Percentiles rank a stretch among this genome's conserved stretches.
phyloP scores from a whole-genome alignment of 139 green algal genomes.

The Volvox reticuliferus region DNA sequence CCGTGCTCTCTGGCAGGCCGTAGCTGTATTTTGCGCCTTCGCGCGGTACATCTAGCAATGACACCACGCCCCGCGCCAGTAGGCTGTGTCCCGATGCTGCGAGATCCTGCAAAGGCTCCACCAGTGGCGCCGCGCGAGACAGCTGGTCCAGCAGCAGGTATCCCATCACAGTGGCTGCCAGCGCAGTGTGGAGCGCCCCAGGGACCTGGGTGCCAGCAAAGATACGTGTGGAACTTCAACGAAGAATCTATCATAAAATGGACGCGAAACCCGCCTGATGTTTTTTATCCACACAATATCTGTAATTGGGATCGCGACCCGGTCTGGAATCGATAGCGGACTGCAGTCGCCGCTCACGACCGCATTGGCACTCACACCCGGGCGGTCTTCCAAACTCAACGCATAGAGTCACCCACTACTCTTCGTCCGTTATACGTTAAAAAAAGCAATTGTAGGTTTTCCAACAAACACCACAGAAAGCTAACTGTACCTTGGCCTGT shows the following conservation, averaged over 20 bases:
- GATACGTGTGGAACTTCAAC: too few species aligned
- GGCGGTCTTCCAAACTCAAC: too few species aligned
- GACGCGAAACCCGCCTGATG: too few species aligned
- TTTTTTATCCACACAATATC: too few species aligned
- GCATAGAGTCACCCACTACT: too few species aligned
- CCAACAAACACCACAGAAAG: slow-evolving; percentile 3
- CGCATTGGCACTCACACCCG: too few species aligned
- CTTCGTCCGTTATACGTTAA: too few species aligned
- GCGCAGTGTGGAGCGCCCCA: not conserved
- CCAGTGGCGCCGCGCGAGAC: slow-evolving; percentile 13
- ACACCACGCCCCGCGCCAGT: not conserved
- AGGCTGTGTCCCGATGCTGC: not conserved
- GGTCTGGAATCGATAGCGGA: not conserved
- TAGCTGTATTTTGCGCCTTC: slow-evolving; percentile 24
- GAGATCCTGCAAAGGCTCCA: slow-evolving; percentile 46
- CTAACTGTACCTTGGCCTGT: slow-evolving; percentile 34
- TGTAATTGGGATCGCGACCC: too few species aligned
- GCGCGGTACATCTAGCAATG: slow-evolving; percentile 13
- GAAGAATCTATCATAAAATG: not conserved
- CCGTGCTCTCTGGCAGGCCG: slow-evolving; percentile 33
- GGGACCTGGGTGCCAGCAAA: slow-evolving; percentile 25
- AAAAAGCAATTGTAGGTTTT: too few species aligned
- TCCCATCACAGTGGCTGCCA: slow-evolving; percentile 21
- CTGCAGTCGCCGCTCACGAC: not conserved
- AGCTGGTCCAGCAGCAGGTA: slow-evolving; percentile 48